Base-by-base conservation (phyloP, 768 basidiomycete genomes). In the Clavaria fumosa region DNA sequence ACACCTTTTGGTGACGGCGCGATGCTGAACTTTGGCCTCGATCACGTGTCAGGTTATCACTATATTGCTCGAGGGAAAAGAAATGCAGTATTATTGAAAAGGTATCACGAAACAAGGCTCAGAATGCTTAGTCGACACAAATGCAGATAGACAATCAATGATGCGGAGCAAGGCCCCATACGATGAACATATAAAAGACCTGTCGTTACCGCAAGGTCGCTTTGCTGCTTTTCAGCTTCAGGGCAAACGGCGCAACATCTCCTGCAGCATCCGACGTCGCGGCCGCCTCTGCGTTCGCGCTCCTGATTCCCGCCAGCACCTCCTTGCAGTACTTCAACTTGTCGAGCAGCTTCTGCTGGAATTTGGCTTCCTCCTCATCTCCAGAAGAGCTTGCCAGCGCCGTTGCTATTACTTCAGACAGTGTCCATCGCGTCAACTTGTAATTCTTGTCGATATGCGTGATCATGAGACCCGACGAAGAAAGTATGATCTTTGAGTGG, bases 361-460 rank as follows among this genome's bases (percentile, higher is more conserved):
- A 70, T 56, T 77, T 79, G 37, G 64, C 61, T 44, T 71, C 55
- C 11, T 75, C 75, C 4, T 66, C 58, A 39, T 78, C 71, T 14
- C 61, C 42, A 11, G 50, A 48, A 5, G 55, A 55, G 0, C 54
- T 47, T 17, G 53, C 46, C 34, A 66, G 59, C 3, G 75, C 60
- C 15, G 60, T 58, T 1, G 68, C 62, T 67, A 91, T 76, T 37
- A 93, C 56, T 37, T 79, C 74, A 33, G 68, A 68, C 31, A 93
- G 62, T 23, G 73, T 67, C 66, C 73, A 80, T 27, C 77, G 74
- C 30, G 77, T 75, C 53, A 90, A 58, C 39, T 67, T 66, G 61
- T 88, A 83, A 48, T 77, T 69, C 64, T 86, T 88, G 69, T 90
- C 86, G 50, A 96, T 91, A 56, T 91, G 78, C 3, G 89, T 86